These are phyloP conservation scores for Scytalidium sp. DNA, from an alignment of 2,329 filamentous ascomycete species.

Conservation along the genomic window DNA sequence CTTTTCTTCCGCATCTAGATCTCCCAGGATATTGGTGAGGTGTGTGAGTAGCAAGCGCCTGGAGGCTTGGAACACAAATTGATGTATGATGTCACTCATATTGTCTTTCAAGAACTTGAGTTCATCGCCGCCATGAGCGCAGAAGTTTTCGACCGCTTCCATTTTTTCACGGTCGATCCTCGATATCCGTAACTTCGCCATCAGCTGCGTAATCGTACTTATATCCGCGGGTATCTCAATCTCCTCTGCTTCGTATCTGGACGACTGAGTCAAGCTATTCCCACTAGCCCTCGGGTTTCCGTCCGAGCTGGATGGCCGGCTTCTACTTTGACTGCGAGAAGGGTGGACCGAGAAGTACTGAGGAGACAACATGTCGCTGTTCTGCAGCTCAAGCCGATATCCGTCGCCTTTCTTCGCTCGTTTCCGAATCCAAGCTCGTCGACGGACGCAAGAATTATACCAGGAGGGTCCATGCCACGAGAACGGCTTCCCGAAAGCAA, in stretches of 20 bases:
- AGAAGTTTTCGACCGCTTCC: constrained; percentile 76
- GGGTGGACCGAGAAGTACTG: constrained; percentile 80
- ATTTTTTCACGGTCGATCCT: constrained; percentile 91
- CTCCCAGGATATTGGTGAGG: constrained; percentile 57
- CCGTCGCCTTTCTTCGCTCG: constrained; percentile 59
- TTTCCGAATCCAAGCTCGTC: constrained; percentile 83
- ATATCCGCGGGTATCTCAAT: constrained; percentile 54
- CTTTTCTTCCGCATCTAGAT: constrained; percentile 26
- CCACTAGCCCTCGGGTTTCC: constrained; percentile 8
- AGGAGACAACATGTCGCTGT: constrained; percentile 63
- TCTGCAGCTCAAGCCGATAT: constrained; percentile 35
- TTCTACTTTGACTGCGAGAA: constrained; percentile 41
- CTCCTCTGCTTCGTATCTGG: constrained; percentile 27
- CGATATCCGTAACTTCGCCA: constrained; percentile 64
- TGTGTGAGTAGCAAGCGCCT: constrained; percentile 71
- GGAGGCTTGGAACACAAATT: constrained; percentile 88
- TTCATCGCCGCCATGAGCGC: constrained; percentile 74
- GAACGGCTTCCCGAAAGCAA: constrained; percentile 72
- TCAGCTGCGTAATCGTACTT: constrained; percentile 55
- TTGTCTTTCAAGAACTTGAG: constrained; percentile 70
- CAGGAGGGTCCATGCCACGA: constrained; percentile 88
- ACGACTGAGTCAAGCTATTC: constrained; percentile 28
- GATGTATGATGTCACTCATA: constrained; percentile 82
- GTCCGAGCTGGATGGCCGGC: constrained; percentile 27
- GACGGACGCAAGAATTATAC: constrained; percentile 93